phyloP scores from a whole-genome alignment of 768 basidiomycete genomes.

The Mycena vitilis region DNA sequence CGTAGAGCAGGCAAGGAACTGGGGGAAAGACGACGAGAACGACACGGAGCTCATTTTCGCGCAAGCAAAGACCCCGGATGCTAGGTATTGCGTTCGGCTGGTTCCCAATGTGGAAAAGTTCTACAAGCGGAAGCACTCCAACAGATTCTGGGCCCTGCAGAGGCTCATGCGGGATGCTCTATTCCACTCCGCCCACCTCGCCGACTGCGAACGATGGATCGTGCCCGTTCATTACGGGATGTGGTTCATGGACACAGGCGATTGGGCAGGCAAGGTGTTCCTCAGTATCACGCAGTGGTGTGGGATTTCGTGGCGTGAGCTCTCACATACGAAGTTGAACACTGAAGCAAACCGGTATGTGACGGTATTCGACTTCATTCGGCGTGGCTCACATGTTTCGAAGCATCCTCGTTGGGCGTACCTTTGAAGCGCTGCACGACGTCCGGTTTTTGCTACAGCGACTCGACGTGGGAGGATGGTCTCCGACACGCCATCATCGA shows the following conservation, averaged over 20 bases:
- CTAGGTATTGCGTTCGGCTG: conserved; percentile 13
- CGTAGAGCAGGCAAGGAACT: neutral
- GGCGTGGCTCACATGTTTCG: no score
- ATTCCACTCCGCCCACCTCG: conserved; percentile 20
- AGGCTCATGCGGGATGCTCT: conserved; percentile 11
- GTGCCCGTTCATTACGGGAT: conserved; percentile 22
- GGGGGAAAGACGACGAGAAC: neutral
- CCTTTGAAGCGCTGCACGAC: conserved; percentile 15
- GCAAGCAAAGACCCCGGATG: neutral
- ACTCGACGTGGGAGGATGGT: no score
- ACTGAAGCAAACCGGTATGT: conserved; percentile 18
- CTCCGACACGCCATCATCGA: conserved; percentile 18
- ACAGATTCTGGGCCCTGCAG: neutral
- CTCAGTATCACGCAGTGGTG: conserved; percentile 25
- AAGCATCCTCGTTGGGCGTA: conserved; percentile 14
- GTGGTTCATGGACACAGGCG: conserved; percentile 20
- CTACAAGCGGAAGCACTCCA: neutral
- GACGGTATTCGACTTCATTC: no score
- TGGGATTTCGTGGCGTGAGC: conserved; percentile 3
- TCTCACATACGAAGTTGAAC: neutral
- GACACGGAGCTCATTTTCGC: neutral
- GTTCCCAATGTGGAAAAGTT: conserved; percentile 1
- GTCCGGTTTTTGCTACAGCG: neutral
- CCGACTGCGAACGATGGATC: neutral
- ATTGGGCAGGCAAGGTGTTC: conserved; percentile 20